Evolutionary conservation across 805 yeast species (phyloP), one percentile per base, ranked within the genome.

Genomic region (Metschnikowia chrysomelidarum): DNA sequence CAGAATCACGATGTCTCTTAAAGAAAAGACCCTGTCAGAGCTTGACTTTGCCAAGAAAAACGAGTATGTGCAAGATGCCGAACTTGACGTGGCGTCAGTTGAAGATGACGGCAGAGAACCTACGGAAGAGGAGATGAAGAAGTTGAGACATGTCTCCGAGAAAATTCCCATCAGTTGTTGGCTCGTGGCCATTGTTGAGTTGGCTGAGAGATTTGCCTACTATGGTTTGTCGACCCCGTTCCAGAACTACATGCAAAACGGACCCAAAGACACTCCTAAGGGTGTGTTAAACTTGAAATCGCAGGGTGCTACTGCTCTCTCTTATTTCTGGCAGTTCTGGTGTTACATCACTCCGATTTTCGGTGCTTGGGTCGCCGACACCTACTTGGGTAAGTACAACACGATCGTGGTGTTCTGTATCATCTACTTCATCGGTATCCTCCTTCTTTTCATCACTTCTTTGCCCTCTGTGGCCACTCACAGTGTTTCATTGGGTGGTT

Each of bases 291-390:
- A 73, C 30, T 67, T 81, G 49, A 79, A 81, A 36, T 65, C 73
- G 38, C 69, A 69, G 40, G 76, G 78, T 45, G 87, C 93, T 19
- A 78, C 84, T 23, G 88, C 84, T 20, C 68, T 84, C 43, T 74
- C 85, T 12, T 78, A 82, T 56, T 77, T 83, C 51, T 78, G 83
- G 70, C 87, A 82, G 54, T 85, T 85, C 56, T 81, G 88, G 84
- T 81, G 88, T 54, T 85, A 84, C 57, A 69, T 83, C 30, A 82
- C 91, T 27, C 95, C 95, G 19, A 67, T 85, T 35, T 67, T 80
- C 38, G 89, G 88, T 49, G 93, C 87, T 36, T 75, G 78, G 60
- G 49, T 83, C 18, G 79, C 93, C 36, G 95, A 85, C 60, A 77
- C 83, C 44, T 78, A 67, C 59, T 73, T 76, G 67, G 93, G 93